Base-by-base conservation (phyloP, 257 asterid species). In the Solanum chmielewskii region DNA sequence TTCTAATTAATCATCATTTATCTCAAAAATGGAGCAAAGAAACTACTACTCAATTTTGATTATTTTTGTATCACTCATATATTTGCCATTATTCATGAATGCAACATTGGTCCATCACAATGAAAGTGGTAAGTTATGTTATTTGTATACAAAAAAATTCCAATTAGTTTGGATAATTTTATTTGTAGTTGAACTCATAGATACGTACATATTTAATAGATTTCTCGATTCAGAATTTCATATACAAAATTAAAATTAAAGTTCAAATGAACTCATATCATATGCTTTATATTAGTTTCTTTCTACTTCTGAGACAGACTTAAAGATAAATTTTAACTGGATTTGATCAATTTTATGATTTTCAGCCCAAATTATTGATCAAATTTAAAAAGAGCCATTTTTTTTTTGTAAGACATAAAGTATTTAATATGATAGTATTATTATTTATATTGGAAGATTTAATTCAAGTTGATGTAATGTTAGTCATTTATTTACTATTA, bases 81-180 rank as follows among this genome's bases (percentile, higher is more conserved):
- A 42, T 9, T 83, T 90, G 78, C 80, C 92, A 52, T n/a, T 93
- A 56, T 69, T 91, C 86, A 27, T 88, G 56, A 89, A 71, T 78
- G 70, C 91, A 87, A 91, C 88, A 45, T 78, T 89, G 49, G 83
- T 84, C 70, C 68, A 86, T 44, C 92, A 94, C 74, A 95, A 94
- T 89, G 94, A 93, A 90, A 90, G 86, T 45, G 93, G 97, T 49
- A 80, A 29, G 68, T 80, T 27, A 11, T 47, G 7, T 0, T n/a
- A 9, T 80, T 16, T 11, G 4, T 45, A 16, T 3, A 44, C 47
- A 20, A 18, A 20, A 13, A 13, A 37, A 73, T 73, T 73, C 11
- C 2, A 73, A 20, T 73, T 9, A 2, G 16, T 62, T 23, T 62
- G 27, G 27, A 23, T 62, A 23, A 62, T 62, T n/a, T n/a, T n/a